These are phyloP conservation scores for Didymellaceae sp. DNA, from an alignment of 2,329 filamentous ascomycete species.

Conservation along the genomic window DNA sequence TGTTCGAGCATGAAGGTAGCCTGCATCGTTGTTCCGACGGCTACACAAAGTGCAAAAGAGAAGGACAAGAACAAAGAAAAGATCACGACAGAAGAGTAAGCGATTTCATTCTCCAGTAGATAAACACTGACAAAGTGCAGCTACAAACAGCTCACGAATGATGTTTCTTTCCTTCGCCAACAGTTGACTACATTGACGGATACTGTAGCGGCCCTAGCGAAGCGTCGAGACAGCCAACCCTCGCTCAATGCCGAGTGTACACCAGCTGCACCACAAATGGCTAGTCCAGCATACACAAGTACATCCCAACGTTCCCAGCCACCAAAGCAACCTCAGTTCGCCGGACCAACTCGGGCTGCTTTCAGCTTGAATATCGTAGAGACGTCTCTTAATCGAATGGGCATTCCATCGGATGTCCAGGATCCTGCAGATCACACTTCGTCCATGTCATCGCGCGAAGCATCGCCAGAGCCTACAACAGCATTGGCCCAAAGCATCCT, in stretches of 20 bases:
- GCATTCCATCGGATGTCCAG: constrained; percentile 11
- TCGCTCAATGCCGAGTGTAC: not conserved
- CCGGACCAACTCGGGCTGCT: constrained; percentile 28
- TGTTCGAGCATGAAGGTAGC: constrained; percentile 17
- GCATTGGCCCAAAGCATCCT: not conserved
- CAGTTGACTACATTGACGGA: constrained; percentile 21
- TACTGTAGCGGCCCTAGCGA: constrained; percentile 14
- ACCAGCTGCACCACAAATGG: constrained; percentile 3
- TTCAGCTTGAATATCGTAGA: constrained; percentile 33
- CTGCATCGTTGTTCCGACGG: constrained; percentile 22
- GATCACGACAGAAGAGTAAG: constrained; percentile 14
- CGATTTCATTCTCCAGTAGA: not conserved
- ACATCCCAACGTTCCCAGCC: constrained; percentile 8
- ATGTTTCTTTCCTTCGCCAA: constrained; percentile 21
- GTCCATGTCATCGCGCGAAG: constrained; percentile 17
- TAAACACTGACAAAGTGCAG: not conserved
- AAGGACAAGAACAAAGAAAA: constrained; percentile 13
- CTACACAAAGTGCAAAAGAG: constrained; percentile 20
- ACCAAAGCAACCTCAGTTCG: constrained; percentile 25
- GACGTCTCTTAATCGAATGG: constrained; percentile 24
- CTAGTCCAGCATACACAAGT: constrained; percentile 15
- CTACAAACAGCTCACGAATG: constrained; percentile 17
- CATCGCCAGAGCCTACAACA: constrained; percentile 14
- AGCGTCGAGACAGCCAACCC: constrained; percentile 5
- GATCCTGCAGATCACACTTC: constrained; percentile 10